Base-by-base conservation (phyloP, 176 grass and related monocot genomes). In the Phoenix roebelenii region DNA sequence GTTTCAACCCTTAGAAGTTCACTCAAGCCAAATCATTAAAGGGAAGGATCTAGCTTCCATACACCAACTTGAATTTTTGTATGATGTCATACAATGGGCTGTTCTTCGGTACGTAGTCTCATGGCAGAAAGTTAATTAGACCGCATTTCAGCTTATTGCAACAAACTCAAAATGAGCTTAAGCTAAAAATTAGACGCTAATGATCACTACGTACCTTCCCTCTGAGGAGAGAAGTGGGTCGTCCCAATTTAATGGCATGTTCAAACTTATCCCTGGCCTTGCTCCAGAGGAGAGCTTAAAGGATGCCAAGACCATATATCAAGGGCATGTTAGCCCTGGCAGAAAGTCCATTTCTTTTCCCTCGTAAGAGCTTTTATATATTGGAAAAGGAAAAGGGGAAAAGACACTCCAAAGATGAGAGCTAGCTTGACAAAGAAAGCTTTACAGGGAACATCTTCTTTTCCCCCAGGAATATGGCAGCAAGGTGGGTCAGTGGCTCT, bases 371-470 rank as follows among this genome's bases (percentile, higher is more conserved):
- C 28, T 26, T 29, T 60, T 81, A 64, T 5, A 62, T 84, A 72
- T 81, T 72, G 77, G 70, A 78, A 89, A 81, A 59, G 86, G 62
- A 75, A 81, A 89, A 81, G 85, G 61, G 65, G 80, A 81, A 81
- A 85, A 75, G 81, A 72, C 74, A 68, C 81, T 85, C 84, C 79
- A 87, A 87, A 87, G 75, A 82, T 77, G 74, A 56, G 84, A 82
- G 73, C 61, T 67, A 62, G 79, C 75, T 78, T 74, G 84, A 87
- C 84, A 89, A 89, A 81, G 74, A 81, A 81, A 72, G 77, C 86
- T 89, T 89, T 89, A 81, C 86, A 89, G 86, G 75, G 74, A 85
- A 89, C 81, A 85, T 72, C 81, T 64, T 75, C 63, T 67, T 70
- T 73, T 89, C 69, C 60, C 59, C 51, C 74, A 61, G 53, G 17